Base-by-base conservation (phyloP, 164 flowering plant genomes). In the Magnolia kwangsiensis region DNA sequence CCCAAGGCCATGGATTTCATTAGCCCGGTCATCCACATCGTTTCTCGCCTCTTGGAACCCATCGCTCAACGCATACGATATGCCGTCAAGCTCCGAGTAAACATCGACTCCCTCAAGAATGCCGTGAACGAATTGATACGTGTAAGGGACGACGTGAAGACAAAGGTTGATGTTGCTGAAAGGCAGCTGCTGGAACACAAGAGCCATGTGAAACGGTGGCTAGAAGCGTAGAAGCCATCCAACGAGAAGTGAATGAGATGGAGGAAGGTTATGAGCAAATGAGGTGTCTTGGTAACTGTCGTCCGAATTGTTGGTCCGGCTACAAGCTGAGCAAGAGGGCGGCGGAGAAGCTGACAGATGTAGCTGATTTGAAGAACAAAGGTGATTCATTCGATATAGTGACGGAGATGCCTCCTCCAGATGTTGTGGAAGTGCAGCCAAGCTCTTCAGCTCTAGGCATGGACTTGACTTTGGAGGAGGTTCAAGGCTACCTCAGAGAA, bases 261-360 rank as follows among this genome's bases (percentile, higher is more conserved):
- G 45, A 59, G 27, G 6, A 29, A 27, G 64, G 3, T 24, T 27
- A 23, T 11, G 5, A 72, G 16, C 20, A 58, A 8, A 55, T 13
- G 68, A 65, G 14, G 16, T 71, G 7, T 29, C 20, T 3, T 24
- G 50, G 75, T 2, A 18, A 7, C 8, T 51, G 64, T 20, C 49
- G 19, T 59, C 50, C 65, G 5, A 59, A 55, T 24, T 72, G 75
- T 55, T 59, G 66, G 45, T 31, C 50, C 0, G 27, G 37, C 50
- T 55, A 73, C 51, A 73, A n/a, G 21, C 75, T 73, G 1, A 51
- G 75, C 37, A 73, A 61, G 21, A 73, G 31, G 59, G 49, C 55
- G 3, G 23, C 7, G 8, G 3, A 18, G 23, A 58, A 58, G 68
- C 67, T 59, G 10, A 27, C 1, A 1, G 50, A 6, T 1, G 75